Evolutionary conservation across 2,329 filamentous ascomycete genomes (phyloP).

Genomic region (Pyrenophora graminea): DNA sequence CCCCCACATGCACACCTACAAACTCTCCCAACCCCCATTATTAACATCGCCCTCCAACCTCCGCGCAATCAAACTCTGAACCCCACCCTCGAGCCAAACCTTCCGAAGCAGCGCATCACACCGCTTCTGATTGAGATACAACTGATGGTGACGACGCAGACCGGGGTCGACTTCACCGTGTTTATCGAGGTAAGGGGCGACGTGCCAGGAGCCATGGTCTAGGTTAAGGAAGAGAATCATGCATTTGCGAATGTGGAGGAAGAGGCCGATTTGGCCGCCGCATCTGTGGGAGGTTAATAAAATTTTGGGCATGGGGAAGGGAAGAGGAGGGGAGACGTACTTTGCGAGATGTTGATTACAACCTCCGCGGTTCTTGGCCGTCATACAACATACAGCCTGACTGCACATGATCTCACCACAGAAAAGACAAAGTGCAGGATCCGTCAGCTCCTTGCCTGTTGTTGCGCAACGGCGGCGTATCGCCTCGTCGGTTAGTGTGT

Average conservation of each 20-base stretch:
- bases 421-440: slow-evolving; percentile 90
- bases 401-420: slow-evolving; percentile 97
- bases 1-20: slow-evolving; percentile 34
- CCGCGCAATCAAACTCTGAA: slow-evolving; percentile 86
- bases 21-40: slow-evolving; percentile 92
- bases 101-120: slow-evolving; percentile 87
- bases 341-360: slow-evolving; percentile 88
- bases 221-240: slow-evolving; percentile 86
- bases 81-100: slow-evolving; percentile 82
- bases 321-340: slow-evolving; percentile 57
- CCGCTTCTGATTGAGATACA: slow-evolving; percentile 90
- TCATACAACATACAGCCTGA: slow-evolving; percentile 88
- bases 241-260: slow-evolving; percentile 96
- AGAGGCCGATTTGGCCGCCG: slow-evolving; percentile 86
- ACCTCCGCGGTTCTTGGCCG: slow-evolving; percentile 60
- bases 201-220: slow-evolving; percentile 78
- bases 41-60: slow-evolving; percentile 95
- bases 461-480: slow-evolving; percentile 82
- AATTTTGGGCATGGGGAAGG: slow-evolving; percentile 13
- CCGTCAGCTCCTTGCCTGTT: slow-evolving; percentile 86
- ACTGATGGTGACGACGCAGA: slow-evolving; percentile 78
- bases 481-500: slow-evolving; percentile 88
- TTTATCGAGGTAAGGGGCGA: slow-evolving; percentile 91
- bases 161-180: slow-evolving; percentile 96
- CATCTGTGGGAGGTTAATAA: slow-evolving; percentile 60